Evolutionary conservation across 2,329 filamentous ascomycete genomes (phyloP).

Genomic region (Penicillium olsonii): DNA sequence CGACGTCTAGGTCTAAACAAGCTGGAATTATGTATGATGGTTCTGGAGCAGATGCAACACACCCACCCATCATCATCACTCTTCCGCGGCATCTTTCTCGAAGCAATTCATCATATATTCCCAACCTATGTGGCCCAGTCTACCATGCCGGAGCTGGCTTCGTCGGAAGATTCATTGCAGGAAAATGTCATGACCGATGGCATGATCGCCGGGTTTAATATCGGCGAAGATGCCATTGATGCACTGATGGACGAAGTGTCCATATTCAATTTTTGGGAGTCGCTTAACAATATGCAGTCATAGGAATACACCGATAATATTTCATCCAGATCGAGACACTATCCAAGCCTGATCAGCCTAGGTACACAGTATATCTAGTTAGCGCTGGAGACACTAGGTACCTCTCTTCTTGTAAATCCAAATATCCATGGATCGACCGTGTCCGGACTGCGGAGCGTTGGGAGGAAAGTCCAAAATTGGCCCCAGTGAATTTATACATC

Average conservation of each 20-base stretch:
- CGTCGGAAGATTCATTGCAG: background rate
- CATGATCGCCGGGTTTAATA: background rate
- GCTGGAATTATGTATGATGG: conserved; percentile 34
- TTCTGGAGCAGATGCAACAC: conserved; percentile 34
- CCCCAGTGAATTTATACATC: too few relatives aligned
- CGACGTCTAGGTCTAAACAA: conserved; percentile 33
- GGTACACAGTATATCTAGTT: too few relatives aligned
- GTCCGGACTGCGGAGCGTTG: too few relatives aligned
- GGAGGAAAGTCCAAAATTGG: too few relatives aligned
- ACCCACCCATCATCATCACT: conserved; percentile 30
- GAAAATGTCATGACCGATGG: background rate
- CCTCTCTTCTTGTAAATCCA: too few relatives aligned
- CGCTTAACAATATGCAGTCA: conserved; percentile 2
- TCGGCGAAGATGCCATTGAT: conserved; percentile 13
- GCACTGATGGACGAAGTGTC: conserved; percentile 26
- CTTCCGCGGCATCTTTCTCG: conserved; percentile 29
- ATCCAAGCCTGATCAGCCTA: too few relatives aligned
- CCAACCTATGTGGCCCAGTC: conserved; percentile 15
- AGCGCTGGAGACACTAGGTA: too few relatives aligned
- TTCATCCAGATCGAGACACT: too few relatives aligned
- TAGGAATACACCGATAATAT: background rate
- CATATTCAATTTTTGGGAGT: conserved; percentile 27
- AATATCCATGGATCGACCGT: too few relatives aligned
- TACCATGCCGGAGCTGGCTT: background rate
- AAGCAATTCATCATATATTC: conserved; percentile 26